phyloP scores from a whole-genome alignment of 2,329 filamentous ascomycete genomes.

The Moelleriella libera region DNA sequence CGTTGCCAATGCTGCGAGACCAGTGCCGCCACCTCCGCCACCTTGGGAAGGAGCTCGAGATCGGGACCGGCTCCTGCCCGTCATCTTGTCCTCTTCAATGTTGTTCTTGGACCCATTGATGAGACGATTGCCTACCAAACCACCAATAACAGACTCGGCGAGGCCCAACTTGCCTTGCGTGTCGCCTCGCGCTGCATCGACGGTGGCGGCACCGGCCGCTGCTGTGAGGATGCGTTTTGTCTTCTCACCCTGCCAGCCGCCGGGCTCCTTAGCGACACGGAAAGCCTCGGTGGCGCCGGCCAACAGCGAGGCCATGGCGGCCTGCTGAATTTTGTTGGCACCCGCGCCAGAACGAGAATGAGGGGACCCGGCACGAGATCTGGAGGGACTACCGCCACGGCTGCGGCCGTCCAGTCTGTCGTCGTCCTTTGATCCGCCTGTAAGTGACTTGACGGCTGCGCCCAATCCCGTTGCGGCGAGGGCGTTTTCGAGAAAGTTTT shows the following conservation, averaged over 20 bases:
- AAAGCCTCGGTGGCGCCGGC: slow-evolving; percentile 89
- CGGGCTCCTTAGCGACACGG: slow-evolving; percentile 75
- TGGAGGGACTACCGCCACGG: slow-evolving; percentile 29
- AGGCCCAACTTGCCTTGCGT: slow-evolving; percentile 74
- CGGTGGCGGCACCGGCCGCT: slow-evolving; percentile 70
- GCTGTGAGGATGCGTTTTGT: slow-evolving; percentile 84
- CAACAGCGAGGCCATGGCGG: slow-evolving; percentile 78
- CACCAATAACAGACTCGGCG: slow-evolving; percentile 76
- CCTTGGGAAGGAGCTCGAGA: slow-evolving; percentile 46
- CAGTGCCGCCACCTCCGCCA: slow-evolving; percentile 27
- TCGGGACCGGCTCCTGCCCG: slow-evolving; percentile 54
- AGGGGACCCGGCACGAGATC: slow-evolving; percentile 37
- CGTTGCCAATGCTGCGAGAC: slow-evolving; percentile 49
- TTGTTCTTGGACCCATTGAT: slow-evolving; percentile 64
- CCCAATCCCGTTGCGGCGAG: slow-evolving; percentile 48
- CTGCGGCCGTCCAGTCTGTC: slow-evolving; percentile 28
- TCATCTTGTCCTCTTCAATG: slow-evolving; percentile 45
- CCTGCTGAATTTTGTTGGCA: slow-evolving; percentile 59
- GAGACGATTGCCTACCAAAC: slow-evolving; percentile 71
- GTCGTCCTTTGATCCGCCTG: slow-evolving; percentile 28
- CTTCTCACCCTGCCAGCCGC: slow-evolving; percentile 81
- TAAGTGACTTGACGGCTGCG: slow-evolving; percentile 45
- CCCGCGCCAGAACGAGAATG: slow-evolving; percentile 23
- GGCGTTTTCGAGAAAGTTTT: slow-evolving; percentile 49
- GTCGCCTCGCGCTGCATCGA: slow-evolving; percentile 62